Base-by-base conservation (phyloP, 768 basidiomycete genomes). In the Sporobolomyces roseus region DNA sequence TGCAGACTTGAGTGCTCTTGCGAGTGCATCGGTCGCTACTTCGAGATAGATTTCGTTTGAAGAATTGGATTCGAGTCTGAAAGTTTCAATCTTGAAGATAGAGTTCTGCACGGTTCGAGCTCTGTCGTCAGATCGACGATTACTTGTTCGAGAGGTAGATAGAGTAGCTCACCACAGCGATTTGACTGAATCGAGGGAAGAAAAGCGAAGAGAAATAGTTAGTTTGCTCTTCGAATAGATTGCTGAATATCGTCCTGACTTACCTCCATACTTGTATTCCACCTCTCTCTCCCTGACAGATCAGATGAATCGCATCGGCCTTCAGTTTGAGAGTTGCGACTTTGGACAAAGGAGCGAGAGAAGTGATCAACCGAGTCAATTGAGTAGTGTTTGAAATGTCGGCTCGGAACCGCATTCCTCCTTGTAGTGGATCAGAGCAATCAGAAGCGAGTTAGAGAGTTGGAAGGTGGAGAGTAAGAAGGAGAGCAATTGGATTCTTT, bases 261-360 rank as follows among this genome's bases (percentile, higher is more conserved):
- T 63, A 85, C 85, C 84, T 84, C 91, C 91, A 93, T 59, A 93
- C 89, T 77, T 93, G 91, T 6, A 91, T 86, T 4, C 89, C 89
- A 1, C 88, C 89, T 74, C 90, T 89, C 61, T 90, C 88, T 56
- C 82, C 84, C 65, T 88, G 87, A 81, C 91, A 93, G 62, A 93
- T 91, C 66, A 93, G 85, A 68, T 87, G 86, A 82, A 92, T 54
- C 4, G 41, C 17, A 25, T 73, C 72, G 3, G 23, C n/a, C 48
- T 61, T 66, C 52, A 73, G 68, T 45, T 73, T 73, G 62, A 73
- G 62, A 23, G 63, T 73, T 16, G 72, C 65, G 21, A 48, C 8
- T 54, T 73, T 73, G 25, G 38, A 14, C 9, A 73, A 58, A 30
- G 72, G 72, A 2, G 65, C 29, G 48, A 73, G 72, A 4, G 68